Percentiles rank a stretch among this genome's conserved stretches.
Evolutionary conservation across 176 grass and related monocot genomes (phyloP).

Genomic region (Ananas comosus): DNA sequence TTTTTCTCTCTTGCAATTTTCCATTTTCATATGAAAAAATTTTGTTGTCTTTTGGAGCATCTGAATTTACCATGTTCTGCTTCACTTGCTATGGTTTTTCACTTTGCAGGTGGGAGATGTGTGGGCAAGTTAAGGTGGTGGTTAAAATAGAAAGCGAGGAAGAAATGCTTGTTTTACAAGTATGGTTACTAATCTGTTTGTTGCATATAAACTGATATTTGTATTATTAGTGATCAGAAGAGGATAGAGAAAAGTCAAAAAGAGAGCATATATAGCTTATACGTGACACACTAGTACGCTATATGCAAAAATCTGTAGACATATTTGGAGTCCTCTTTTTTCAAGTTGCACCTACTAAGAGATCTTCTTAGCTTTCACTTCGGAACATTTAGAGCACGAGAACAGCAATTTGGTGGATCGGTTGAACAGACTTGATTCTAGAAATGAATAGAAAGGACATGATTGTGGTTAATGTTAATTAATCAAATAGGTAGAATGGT

Average conservation of each 20-base stretch:
- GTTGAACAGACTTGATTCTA: background rate
- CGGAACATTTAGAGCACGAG: background rate
- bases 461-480: background rate
- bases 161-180: conserved; percentile 92
- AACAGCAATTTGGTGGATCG: background rate
- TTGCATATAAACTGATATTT: background rate
- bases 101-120: conserved; percentile 77
- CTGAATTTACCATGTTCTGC: background rate
- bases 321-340: no score
- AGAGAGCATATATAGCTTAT: background rate
- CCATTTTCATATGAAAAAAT: no score
- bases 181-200: conserved; percentile 11
- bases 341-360: background rate
- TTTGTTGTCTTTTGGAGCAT: no score
- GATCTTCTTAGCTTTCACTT: background rate
- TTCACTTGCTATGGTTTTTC: background rate
- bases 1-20: no score
- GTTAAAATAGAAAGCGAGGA: conserved; percentile 86
- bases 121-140: conserved; percentile 93
- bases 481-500: background rate
- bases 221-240: background rate
- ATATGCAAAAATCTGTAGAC: no score
- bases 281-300: background rate
- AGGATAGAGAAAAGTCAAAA: background rate
- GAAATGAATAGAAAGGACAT: background rate